Base-by-base conservation (phyloP, 208 protist species). In the Novymonas esmeraldas region DNA sequence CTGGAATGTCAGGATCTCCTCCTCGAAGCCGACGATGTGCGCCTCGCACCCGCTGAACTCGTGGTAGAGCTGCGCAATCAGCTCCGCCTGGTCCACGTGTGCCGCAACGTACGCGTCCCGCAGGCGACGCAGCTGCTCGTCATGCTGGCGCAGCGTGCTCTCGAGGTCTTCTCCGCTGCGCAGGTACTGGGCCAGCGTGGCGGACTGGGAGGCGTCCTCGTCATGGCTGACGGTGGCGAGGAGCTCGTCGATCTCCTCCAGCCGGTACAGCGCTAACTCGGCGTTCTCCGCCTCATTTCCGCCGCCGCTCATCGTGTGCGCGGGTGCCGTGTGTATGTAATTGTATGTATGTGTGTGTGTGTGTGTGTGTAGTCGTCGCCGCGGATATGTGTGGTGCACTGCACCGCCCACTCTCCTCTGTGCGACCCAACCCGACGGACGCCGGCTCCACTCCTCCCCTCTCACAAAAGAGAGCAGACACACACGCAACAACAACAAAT, bases 1-100 rank as follows among this genome's bases (percentile, higher is more conserved):
- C 78, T 92, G 87, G 68, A 94, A 92, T 10, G 70, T 64, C n/a
- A 95, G 64, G 72, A 95, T 95, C 55, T 90, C 83, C 26, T 79
- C 81, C 46, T 95, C 90, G 63, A 95, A 95, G 41, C 82, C 74
- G 31, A 92, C 78, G n/a, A 95, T 70, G 54, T 90, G 79, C 39
- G 82, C 60, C 66, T 95, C 90, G 64, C 84, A 94, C 39, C 59
- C 76, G 28, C 64, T 68, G 64, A 90, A 81, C 34, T 89, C 84
- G 63, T 82, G 79, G 70, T 90, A 95, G 41, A 93, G 67, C 36
- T 82, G 42, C 39, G 78, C 81, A 48, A 93, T 89, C 36, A 46
- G 52, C 22, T 92, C 87, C 10, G 85, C 90, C 14, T 84, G 65
- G 24, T 54, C 31, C 2, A 87, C 60, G 68, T 92, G 84, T 7